Conservation (phyloP, 2,329 filamentous ascomycete species). For the Akanthomyces dipterigenus region DNA sequence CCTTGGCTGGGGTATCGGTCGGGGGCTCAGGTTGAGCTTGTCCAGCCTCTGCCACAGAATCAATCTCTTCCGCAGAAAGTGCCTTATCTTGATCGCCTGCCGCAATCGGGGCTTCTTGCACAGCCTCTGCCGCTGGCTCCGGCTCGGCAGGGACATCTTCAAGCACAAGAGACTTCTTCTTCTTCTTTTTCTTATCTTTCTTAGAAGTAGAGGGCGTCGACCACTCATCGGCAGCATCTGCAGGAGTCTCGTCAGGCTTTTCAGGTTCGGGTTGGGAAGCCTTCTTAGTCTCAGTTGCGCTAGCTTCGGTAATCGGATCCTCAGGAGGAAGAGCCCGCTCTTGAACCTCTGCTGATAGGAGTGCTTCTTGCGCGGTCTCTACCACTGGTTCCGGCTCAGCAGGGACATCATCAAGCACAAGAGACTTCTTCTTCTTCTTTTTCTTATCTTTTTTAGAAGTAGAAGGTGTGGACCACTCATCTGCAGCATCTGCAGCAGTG, state of each 20-base stretch:
- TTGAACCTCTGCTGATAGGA: not conserved
- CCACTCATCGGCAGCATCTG: slow-evolving; percentile 9
- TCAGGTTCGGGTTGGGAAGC: not conserved
- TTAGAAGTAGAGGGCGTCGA: slow-evolving; percentile 13
- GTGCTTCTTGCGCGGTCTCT: not conserved
- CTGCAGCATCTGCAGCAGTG: not conserved
- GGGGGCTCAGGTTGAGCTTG: not conserved
- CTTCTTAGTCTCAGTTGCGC: not conserved
- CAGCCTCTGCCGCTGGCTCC: not conserved
- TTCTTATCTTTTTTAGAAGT: slow-evolving; percentile 26
- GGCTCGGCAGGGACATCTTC: slow-evolving; percentile 10
- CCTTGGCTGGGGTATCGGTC: not conserved
- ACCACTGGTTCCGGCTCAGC: not conserved
- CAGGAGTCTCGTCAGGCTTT: not conserved
- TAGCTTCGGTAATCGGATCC: not conserved
- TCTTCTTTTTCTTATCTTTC: slow-evolving; percentile 21
- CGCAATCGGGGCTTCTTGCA: not conserved
- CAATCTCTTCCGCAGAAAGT: not conserved
- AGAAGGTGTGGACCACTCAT: slow-evolving; percentile 16
- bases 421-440: slow-evolving; percentile 20
- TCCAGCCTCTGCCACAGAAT: not conserved
- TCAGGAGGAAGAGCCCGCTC: not conserved
- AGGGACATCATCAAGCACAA: not conserved
- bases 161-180: slow-evolving; percentile 5
- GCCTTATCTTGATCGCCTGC: not conserved